Evolutionary conservation across 2,329 filamentous ascomycete species (phyloP), one percentile per base, ranked within the genome.

Genomic region (Cladorrhinum sp.): DNA sequence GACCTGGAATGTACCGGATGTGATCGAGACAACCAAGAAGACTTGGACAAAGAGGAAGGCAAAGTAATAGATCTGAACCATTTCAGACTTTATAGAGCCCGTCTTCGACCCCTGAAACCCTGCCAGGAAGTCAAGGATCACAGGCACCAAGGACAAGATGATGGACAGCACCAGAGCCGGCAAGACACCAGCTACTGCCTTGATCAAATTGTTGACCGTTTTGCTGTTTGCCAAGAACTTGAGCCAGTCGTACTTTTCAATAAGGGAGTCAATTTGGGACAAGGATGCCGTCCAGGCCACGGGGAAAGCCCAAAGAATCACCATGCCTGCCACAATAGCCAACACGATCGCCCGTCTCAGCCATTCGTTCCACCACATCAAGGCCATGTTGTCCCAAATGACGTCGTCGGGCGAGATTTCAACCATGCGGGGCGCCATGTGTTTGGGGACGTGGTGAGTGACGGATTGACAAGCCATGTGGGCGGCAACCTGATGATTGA

Each of bases 381-480:
- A 89, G 0, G 92, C 93, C 88, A 99, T 94, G 71, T 99, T 99
- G 66, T 96, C 91, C 95, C 95, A 99, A 46, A 96, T 83, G 8
- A 99, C 92, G 72, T 98, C 93, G 49, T 88, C 88, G 0, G 95
- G 95, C 6, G 92, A 92, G 52, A 99, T 92, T 72, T 99, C 95
- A n/a, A 96, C 90, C 46, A 91, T 84, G 26, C 95, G 86, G 0
- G 95, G 95, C 1, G 91, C 84, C 95, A 99, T 99, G 51, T 96
- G 90, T 68, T 91, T 91, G 1, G 95, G 95, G 1, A 96, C 75
- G 69, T 99, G 95, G 72, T 98, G 92, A 42, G 90, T 92, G 51
- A 96, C 82, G 53, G 91, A 87, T 73, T 99, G 95, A 72, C 92
- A 97, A 61, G 94, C 95, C 95, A 99, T 98, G 70, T 99, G 95